These are phyloP conservation scores for Psilocybe cubensis DNA, from an alignment of 768 basidiomycete genomes.

Conservation along the genomic window DNA sequence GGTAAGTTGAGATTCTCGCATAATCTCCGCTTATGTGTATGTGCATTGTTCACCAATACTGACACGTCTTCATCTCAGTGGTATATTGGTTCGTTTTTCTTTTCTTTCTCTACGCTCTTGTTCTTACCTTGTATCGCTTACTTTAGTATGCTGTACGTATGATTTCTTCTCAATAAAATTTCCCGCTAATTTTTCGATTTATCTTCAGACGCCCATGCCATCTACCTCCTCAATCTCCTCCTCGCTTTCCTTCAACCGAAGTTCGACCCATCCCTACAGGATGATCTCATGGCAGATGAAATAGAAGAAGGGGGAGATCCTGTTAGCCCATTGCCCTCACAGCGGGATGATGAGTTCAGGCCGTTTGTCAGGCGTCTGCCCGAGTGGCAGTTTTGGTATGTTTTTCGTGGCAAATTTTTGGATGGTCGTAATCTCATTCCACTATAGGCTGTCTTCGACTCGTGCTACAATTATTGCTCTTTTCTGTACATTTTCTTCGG, in stretches of 20 bases:
- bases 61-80: constrained; percentile 52
- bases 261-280: constrained; percentile 95
- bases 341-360: constrained; percentile 91
- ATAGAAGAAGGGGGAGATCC: constrained; percentile 89
- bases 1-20: constrained; percentile 50
- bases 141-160: constrained; percentile 62
- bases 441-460: constrained; percentile 83
- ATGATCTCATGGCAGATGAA: constrained; percentile 92
- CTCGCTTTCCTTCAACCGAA: constrained; percentile 97
- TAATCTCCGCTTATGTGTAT: constrained; percentile 6
- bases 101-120: not conserved
- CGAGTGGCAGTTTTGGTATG: constrained; percentile 95
- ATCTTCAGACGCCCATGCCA: constrained; percentile 80
- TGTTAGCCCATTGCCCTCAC: constrained; percentile 60
- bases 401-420: not conserved
- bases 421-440: constrained; percentile 1
- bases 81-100: constrained; percentile 77
- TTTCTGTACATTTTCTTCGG: constrained; percentile 77
- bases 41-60: constrained; percentile 1
- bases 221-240: constrained; percentile 94
- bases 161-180: constrained; percentile 1
- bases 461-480: constrained; percentile 85
- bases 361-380: constrained; percentile 96
- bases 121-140: not conserved
- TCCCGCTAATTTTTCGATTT: constrained; percentile 6